phyloP scores from a whole-genome alignment of 225 moss, liverwort and hornwort genomes.

The Pseudisothecium myosuroides region DNA sequence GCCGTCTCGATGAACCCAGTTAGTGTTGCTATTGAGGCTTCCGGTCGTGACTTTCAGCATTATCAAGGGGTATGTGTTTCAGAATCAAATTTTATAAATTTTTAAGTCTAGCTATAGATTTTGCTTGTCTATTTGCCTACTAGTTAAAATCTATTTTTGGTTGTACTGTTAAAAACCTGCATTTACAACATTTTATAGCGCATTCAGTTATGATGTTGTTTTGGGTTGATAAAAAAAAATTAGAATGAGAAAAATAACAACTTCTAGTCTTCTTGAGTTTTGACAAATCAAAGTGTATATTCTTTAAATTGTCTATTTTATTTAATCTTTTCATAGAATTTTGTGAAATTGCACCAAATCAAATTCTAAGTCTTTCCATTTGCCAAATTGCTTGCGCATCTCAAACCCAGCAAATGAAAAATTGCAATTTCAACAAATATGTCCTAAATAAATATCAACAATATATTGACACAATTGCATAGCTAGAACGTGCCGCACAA shows the following conservation, averaged over 20 bases:
- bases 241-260: neutral
- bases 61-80: neutral
- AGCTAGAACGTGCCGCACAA: neutral
- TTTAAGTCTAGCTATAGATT: neutral
- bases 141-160: neutral
- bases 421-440: neutral
- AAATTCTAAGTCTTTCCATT: neutral
- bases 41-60: constrained; percentile 6
- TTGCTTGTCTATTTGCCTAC: neutral
- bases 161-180: neutral
- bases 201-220: neutral
- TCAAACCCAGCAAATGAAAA: neutral
- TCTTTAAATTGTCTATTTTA: neutral
- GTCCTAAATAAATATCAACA: rapidly evolving
- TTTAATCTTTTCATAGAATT: neutral
- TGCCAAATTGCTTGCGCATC: neutral
- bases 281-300: neutral
- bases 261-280: neutral
- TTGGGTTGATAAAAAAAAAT: neutral
- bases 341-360: neutral
- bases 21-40: constrained; percentile 55
- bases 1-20: neutral
- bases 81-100: neutral
- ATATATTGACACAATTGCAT: neutral
- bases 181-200: neutral